phyloP scores from a whole-genome alignment of 1,284 basidiomycete species.

The Tilletia setariae region DNA sequence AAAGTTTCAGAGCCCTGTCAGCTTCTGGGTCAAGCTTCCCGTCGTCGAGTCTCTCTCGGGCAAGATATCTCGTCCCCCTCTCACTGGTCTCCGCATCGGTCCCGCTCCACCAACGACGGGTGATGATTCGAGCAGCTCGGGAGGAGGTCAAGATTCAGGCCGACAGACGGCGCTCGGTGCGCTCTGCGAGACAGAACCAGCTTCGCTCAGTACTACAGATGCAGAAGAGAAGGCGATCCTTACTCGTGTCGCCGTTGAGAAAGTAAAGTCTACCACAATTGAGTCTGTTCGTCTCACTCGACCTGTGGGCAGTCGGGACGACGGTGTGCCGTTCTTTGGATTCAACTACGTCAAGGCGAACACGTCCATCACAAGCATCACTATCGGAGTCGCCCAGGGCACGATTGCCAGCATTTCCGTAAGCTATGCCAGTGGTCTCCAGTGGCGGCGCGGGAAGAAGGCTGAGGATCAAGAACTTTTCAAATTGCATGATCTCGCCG shows the following conservation, averaged over 20 bases:
- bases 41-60: constrained; percentile 2
- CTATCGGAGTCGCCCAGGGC: background rate
- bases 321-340: constrained; percentile 16
- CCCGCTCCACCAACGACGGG: background rate
- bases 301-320: constrained; percentile 9
- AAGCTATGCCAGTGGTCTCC: constrained; percentile 5
- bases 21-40: constrained; percentile 7
- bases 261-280: background rate
- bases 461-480: background rate
- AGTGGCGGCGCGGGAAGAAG: constrained; percentile 1
- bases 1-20: constrained; percentile 10
- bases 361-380: background rate
- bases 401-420: constrained; percentile 1
- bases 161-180: background rate
- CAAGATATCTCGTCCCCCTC: background rate
- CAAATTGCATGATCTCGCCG: background rate
- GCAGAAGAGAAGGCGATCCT: background rate
- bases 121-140: background rate
- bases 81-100: constrained; percentile 6
- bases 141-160: background rate
- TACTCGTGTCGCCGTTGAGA: background rate
- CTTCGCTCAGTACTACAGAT: background rate
- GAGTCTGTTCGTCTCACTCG: background rate
- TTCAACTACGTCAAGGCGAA: background rate
- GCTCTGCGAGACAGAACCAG: constrained; percentile 10